Evolutionary conservation across 1,284 basidiomycete genomes (phyloP).

Genomic region (Porodaedalea pini): DNA sequence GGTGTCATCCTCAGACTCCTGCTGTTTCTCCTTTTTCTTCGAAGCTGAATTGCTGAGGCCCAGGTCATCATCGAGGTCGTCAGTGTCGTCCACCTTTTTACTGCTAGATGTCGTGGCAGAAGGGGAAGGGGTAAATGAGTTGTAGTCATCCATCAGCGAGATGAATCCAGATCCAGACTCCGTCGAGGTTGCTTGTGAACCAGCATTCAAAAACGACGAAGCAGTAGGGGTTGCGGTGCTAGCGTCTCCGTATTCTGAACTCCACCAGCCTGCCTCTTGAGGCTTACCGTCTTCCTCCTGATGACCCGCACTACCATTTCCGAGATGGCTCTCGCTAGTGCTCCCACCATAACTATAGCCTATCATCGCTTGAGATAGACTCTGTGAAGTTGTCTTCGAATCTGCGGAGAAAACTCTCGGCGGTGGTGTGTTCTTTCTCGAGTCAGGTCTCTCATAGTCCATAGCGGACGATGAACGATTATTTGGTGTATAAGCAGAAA

Average conservation of each 20-base stretch:
- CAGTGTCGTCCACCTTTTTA: conserved; percentile 34
- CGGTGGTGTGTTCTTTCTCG: conserved; percentile 46
- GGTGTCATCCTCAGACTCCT: conserved; percentile 24
- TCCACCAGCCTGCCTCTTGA: conserved; percentile 60
- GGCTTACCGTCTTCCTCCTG: conserved; percentile 20
- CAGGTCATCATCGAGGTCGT: conserved; percentile 83
- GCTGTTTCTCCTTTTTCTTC: conserved; percentile 37
- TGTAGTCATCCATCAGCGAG: conserved; percentile 76
- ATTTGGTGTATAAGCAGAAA: conserved; percentile 46
- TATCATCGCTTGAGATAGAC: conserved; percentile 38
- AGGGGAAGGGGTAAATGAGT: conserved; percentile 34
- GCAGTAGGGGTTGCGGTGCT: conserved; percentile 62
- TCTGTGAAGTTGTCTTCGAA: conserved; percentile 46
- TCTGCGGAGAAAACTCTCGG: conserved; percentile 52
- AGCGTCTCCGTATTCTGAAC: conserved; percentile 43
- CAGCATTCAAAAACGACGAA: conserved; percentile 54
- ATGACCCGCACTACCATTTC: not conserved
- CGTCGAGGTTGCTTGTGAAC: conserved; percentile 34
- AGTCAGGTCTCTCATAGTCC: conserved; percentile 53
- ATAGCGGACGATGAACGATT: conserved; percentile 75
- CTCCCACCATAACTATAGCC: conserved; percentile 23
- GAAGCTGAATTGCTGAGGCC: conserved; percentile 79
- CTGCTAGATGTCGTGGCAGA: conserved; percentile 26
- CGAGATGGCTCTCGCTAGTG: not conserved
- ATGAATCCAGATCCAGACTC: conserved; percentile 65